phyloP scores from a whole-genome alignment of 495 filamentous ascomycete genomes.

The Sporormia fimetaria region DNA sequence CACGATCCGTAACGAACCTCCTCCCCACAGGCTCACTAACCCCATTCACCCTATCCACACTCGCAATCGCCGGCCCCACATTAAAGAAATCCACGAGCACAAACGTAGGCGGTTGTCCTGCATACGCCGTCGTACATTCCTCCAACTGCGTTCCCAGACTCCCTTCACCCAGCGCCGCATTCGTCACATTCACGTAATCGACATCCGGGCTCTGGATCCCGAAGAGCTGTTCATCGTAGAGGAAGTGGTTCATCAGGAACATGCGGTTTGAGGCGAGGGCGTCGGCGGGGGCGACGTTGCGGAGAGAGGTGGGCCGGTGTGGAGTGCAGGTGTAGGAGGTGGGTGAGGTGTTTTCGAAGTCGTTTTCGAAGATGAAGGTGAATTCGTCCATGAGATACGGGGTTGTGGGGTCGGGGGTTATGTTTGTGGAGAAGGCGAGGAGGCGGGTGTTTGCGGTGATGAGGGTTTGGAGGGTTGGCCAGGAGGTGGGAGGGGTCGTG shows the following conservation, averaged over 20 bases:
- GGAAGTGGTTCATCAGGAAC: constrained; percentile 35
- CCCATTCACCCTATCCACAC: constrained; percentile 30
- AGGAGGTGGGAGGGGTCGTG: constrained; percentile 14
- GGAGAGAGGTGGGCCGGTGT: constrained; percentile 24
- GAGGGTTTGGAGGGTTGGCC: constrained; percentile 31
- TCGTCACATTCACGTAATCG: constrained; percentile 24
- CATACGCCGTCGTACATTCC: constrained; percentile 26
- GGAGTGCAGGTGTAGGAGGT: constrained; percentile 29
- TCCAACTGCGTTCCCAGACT: constrained; percentile 22
- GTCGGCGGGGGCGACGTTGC: constrained; percentile 5
- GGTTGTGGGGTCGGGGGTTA: constrained; percentile 14
- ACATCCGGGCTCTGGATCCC: constrained; percentile 27
- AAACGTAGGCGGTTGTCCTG: constrained; percentile 24
- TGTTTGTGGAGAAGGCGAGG: constrained; percentile 30
- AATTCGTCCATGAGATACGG: constrained; percentile 35
- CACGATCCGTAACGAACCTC: constrained; percentile 2
- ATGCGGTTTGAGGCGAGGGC: constrained; percentile 27
- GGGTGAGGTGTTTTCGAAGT: constrained; percentile 27
- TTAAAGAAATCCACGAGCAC: constrained; percentile 33
- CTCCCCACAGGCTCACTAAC: constrained; percentile 24
- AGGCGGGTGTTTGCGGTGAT: constrained; percentile 31
- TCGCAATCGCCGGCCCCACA: constrained; percentile 29
- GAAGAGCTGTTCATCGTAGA: constrained; percentile 22
- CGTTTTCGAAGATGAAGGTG: constrained; percentile 34
- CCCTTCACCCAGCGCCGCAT: constrained; percentile 23